Base-by-base conservation (phyloP, 2,329 filamentous ascomycete genomes). In the Trichophyton equinum region DNA sequence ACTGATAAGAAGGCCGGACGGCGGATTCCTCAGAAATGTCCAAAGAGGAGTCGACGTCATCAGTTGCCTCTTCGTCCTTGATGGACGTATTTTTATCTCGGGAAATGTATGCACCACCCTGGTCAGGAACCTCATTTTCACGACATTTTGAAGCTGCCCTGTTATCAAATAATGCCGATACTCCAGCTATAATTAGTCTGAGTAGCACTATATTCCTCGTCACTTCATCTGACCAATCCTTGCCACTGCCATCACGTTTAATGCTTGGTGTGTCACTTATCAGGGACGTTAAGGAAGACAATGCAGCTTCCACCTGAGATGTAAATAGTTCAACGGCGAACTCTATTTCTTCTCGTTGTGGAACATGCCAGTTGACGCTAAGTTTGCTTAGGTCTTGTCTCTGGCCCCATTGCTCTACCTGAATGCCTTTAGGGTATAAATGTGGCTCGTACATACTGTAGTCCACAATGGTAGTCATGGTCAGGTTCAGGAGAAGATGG, bases 161-260 rank as follows among this genome's bases (percentile, higher is more conserved):
- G 0, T 90, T 85, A 69, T 96, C 90, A 70, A 99, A 97, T 9
- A 99, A 79, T 1, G 88, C 86, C 6, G 92, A 91, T 62, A 96
- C 85, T 59, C 94, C 94, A 2, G 92, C 95, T 27, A 95, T 84
- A 51, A 96, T 84, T n/a, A 99, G 80, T 33, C 92, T 82, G 13
- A 99, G 79, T 58, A 96, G 85, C 11, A 92, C 89, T 61, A 99
- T 81, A 66, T 96, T 90, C 60, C 94, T 81, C 1, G 91, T 92
- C 30, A 97, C 87, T 72, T 99, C 95, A 71, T 99, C 94, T 0
- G 92, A 96, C 94, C 94, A 99, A 68, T 96, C 92, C 74, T 97
- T 99, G 67, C 95, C 95, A 72, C 92, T 96, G 42, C 94, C 94
- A 66, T 91, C 92, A 61, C 92, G 84, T 73, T 91, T 95, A 59